Conservation (phyloP, 2,329 filamentous ascomycete species). For the Diaporthe capsici region DNA sequence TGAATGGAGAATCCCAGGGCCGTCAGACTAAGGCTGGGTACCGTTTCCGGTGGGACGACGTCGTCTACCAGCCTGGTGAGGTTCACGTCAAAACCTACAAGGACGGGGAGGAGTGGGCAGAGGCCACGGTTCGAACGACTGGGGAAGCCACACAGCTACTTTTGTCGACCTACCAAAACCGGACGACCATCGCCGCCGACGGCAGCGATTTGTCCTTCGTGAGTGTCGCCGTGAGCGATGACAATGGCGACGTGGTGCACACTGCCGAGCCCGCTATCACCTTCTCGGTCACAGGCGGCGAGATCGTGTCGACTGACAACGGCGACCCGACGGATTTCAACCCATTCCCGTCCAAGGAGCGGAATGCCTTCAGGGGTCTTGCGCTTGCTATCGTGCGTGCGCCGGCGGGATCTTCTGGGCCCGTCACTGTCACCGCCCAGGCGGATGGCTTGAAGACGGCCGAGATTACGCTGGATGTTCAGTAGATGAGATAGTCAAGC, state of each 20-base stretch:
- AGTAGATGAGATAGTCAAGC: not conserved
- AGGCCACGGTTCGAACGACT: conserved; percentile 56
- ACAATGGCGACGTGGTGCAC: conserved; percentile 59
- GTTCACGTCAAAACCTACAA: conserved; percentile 64
- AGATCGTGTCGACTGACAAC: conserved; percentile 66
- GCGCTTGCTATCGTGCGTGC: conserved; percentile 55
- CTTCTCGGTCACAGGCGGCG: conserved; percentile 60
- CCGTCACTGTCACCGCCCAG: not conserved
- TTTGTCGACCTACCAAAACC: conserved; percentile 56
- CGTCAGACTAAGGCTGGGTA: conserved; percentile 56
- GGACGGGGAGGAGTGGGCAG: conserved; percentile 62
- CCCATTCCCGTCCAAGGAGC: conserved; percentile 56
- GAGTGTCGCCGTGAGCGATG: conserved; percentile 60
- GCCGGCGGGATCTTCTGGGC: not conserved
- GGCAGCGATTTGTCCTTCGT: conserved; percentile 63
- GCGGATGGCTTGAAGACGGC: conserved; percentile 21
- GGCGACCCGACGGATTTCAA: conserved; percentile 62
- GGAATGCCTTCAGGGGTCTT: conserved; percentile 58
- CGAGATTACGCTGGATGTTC: not conserved
- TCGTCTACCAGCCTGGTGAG: conserved; percentile 62
- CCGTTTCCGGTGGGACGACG: conserved; percentile 67
- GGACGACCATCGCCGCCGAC: conserved; percentile 52
- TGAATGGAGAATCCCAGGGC: conserved; percentile 64
- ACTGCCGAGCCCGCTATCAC: conserved; percentile 57
- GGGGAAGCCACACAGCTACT: conserved; percentile 56